Base-by-base conservation (phyloP, 1,139 yeast species). In the Suhomyces kunorum region DNA sequence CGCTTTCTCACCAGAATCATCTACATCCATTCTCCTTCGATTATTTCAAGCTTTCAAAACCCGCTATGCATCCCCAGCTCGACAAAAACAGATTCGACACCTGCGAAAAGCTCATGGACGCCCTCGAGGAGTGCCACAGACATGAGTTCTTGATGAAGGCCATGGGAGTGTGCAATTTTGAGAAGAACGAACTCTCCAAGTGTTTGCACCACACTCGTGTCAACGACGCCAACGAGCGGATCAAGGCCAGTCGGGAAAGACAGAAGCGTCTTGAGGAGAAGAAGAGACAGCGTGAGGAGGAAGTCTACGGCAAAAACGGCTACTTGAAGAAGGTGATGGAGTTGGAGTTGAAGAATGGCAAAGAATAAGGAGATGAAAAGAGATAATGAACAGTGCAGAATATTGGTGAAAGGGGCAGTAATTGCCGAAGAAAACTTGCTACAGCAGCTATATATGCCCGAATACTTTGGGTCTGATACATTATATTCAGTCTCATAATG, bases 41-140 rank as follows among this genome's bases (percentile, higher is more conserved):
- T 12, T 6, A 12, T 25, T 25, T 25, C 28, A 25, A 25, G 12
- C 5, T 25, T 8, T 11, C 24, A 20, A 20, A 20, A 20, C 13
- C 16, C 19, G 13, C 19, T 17, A 72, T 72, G 78, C 78, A 72
- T 47, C 78, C 78, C 14, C 77, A 72, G 48, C 60, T 72, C 49
- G 78, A 72, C 53, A 67, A 62, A 46, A 63, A 61, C 46, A 59
- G 77, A 48, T 72, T 71, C 46, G 72, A 67, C 40, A 66, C 85
- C 25, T 92, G 98, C 61, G 82, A 79, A 37, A 85, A 83, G 47
- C 75, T 89, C 39, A 88, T 92, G 66, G 83, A 83, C 49, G 96
- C 96, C 0, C 75, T 92, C 11, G 96, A 90, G 57, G 84, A 87
- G 58, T 92, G 98, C 59, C 97, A 90, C 56, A 74, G 80, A 45